Evolutionary conservation across 257 asterid species (phyloP).

Genomic region (Nicotiana attenuata): DNA sequence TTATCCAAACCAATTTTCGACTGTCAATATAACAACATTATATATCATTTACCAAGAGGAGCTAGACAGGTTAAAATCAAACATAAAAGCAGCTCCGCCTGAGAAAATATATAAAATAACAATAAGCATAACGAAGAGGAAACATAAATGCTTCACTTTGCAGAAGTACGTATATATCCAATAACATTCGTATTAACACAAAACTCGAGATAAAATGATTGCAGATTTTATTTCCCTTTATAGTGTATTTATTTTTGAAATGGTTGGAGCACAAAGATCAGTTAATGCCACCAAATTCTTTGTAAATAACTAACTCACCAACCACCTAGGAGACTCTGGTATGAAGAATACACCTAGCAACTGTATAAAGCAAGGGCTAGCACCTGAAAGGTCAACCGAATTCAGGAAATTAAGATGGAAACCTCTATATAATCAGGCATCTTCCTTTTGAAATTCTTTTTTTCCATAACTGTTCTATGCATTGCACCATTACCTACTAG

Average conservation of each 20-base stretch:
- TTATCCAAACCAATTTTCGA: constrained; percentile 24
- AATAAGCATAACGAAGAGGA: neutral
- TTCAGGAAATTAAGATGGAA: neutral
- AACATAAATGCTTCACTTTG: neutral
- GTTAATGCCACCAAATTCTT: neutral
- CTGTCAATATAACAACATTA: constrained; percentile 2
- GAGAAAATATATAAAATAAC: neutral
- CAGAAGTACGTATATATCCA: neutral
- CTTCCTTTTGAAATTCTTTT: neutral
- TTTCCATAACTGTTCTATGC: neutral
- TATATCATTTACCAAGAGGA: neutral
- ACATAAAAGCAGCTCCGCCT: neutral
- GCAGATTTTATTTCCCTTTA: neutral
- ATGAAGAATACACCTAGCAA: constrained; percentile 22
- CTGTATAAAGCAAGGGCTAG: constrained; percentile 22
- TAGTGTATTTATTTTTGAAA: neutral
- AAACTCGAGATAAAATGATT: neutral
- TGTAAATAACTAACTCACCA: constrained; percentile 19
- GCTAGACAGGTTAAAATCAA: neutral
- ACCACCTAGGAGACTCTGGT: constrained; percentile 37
- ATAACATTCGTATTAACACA: neutral
- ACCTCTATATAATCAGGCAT: neutral
- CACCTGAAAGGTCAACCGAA: constrained; percentile 13
- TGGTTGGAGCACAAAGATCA: neutral
- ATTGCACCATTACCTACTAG: constrained; percentile 19